Conservation (phyloP, 805 yeast species). For the Metschnikowia aberdeeniae region DNA sequence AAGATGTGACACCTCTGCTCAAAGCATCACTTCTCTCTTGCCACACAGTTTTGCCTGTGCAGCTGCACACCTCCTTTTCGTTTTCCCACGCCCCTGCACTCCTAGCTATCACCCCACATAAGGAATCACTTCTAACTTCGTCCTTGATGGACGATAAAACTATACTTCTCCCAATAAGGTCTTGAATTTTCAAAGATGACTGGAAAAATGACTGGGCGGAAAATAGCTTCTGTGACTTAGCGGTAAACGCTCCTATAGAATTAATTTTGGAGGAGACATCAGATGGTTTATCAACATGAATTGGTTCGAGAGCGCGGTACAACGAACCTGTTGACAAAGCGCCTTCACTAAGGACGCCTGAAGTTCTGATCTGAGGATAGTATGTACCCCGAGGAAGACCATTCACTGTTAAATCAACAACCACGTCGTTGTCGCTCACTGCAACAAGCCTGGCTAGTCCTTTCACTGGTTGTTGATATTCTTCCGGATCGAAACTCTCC, state of each 20-base stretch:
- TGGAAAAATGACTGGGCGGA: constrained; percentile 38
- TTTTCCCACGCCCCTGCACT: constrained; percentile 98
- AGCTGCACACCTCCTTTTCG: constrained; percentile 86
- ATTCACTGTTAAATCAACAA: constrained; percentile 75
- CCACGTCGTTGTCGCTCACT: constrained; percentile 47
- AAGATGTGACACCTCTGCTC: constrained; percentile 46
- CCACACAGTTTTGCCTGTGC: constrained; percentile 96
- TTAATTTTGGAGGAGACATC: constrained; percentile 25
- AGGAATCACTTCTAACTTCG: constrained; percentile 39
- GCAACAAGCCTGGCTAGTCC: constrained; percentile 86
- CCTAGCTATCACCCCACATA: constrained; percentile 89
- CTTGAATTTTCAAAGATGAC: constrained; percentile 47
- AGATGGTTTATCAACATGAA: constrained; percentile 28
- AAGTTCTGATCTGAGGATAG: constrained; percentile 60
- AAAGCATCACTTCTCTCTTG: constrained; percentile 83
- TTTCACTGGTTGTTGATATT: constrained; percentile 56
- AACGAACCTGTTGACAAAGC: constrained; percentile 60
- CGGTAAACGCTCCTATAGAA: constrained; percentile 32
- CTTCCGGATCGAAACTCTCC: constrained; percentile 59
- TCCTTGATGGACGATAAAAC: constrained; percentile 42
- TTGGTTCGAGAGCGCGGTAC: constrained; percentile 42
- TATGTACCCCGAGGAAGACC: constrained; percentile 67
- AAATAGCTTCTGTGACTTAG: constrained; percentile 7
- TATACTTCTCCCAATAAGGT: constrained; percentile 68
- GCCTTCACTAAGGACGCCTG: constrained; percentile 76